Evolutionary conservation across 257 asterid species (phyloP), one percentile per base, ranked within the genome.

Genomic region (Solanum bulbocastanum): DNA sequence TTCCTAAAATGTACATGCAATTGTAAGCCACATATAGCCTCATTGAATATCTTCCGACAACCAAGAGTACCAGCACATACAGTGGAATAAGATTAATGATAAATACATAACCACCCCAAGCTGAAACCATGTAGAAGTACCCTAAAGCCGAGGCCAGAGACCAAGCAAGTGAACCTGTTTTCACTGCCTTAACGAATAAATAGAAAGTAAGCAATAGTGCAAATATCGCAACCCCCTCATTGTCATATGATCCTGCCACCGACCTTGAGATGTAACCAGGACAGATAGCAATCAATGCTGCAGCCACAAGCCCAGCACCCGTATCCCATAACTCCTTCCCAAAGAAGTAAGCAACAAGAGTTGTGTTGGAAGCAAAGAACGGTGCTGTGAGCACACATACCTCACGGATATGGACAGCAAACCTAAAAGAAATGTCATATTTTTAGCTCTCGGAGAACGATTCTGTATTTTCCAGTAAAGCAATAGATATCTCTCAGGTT

Each of bases 81-180:
- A 97, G 94, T 4, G 99, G 99, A 90, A 97, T 92, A 92, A 97
- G 89, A 91, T 97, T 97, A 89, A 97, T 97, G 90, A 97, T 97
- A 93, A 97, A 97, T 88, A 97, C 96, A 91, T 97, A 97, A 87
- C 99, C 99, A 89, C 99, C 99, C 99, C 99, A 97, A 9, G 99
- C 99, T 89, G 99, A 97, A 92, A 97, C 99, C 99, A 97, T 97
- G 82, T 97, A 97, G 88, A 97, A 97, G 88, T 97, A 97, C 87
- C 98, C 99, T 88, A 96, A 94, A 60, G 99, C 99, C 27, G 99
- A 97, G 88, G 94, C 99, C 90, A 97, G 87, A 83, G 97, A 93
- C 99, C 99, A 97, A 83, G 99, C 96, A 91, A 97, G 99, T 87
- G 98, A 97, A 23, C 99, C 99, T n/a, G 99, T 94, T 89, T 97